Conservation (phyloP, 1,284 basidiomycete genomes). For the Trichosporon ovoides region DNA sequence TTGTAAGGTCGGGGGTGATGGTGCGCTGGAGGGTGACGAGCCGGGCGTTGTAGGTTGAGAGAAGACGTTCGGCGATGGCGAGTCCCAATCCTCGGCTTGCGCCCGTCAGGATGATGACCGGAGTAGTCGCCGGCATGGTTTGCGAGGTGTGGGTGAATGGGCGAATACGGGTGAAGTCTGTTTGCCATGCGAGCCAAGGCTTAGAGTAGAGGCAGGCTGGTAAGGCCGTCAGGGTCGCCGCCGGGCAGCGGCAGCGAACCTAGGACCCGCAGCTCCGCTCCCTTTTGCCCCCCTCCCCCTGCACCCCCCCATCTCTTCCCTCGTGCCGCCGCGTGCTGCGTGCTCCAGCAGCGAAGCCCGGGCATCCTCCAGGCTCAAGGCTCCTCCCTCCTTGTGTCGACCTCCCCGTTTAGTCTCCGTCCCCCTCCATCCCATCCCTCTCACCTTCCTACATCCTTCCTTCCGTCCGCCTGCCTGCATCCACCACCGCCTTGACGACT, state of each 20-base stretch:
- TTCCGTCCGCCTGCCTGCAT: too few species aligned
- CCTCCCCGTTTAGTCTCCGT: conserved; percentile 6
- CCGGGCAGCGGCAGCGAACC: background rate
- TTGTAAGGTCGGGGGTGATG: conserved; percentile 45
- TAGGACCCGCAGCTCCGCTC: conserved; percentile 1
- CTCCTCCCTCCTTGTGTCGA: conserved; percentile 2
- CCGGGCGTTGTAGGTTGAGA: conserved; percentile 43
- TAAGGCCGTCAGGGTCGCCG: background rate
- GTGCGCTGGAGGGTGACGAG: conserved; percentile 54
- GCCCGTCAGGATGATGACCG: conserved; percentile 45
- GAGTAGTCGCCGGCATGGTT: too few species aligned
- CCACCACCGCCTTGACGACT: too few species aligned
- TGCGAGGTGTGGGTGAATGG: background rate
- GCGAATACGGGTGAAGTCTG: background rate
- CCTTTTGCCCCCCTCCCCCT: background rate
- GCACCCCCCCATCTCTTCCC: background rate
- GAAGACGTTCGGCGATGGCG: conserved; percentile 48
- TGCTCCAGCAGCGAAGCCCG: background rate
- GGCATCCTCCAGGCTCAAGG: too few species aligned
- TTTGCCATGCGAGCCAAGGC: background rate
- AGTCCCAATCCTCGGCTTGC: conserved; percentile 53
- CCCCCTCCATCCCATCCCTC: too few species aligned
- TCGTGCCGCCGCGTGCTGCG: background rate
- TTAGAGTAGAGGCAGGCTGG: too few species aligned
- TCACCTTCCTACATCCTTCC: background rate